Evolutionary conservation across 2,329 filamentous ascomycete genomes (phyloP), one percentile per base, ranked within the genome.

Genomic region (Aspergillus arachidicola): DNA sequence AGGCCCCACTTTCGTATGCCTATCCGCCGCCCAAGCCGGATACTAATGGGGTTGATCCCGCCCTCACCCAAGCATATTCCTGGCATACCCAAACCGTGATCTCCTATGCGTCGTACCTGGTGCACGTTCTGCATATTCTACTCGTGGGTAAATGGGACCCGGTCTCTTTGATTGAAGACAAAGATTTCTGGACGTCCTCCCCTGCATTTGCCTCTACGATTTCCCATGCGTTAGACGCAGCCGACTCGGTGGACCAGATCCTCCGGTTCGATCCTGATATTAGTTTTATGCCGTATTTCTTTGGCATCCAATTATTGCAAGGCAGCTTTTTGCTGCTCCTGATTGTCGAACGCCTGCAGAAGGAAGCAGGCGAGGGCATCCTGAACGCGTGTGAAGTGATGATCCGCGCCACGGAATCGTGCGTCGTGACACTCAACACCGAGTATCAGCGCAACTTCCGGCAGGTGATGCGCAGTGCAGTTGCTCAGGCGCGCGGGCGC

Each of bases 271-370:
- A 97, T 73, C 92, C 94, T 0, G 93, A 95, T 62, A 84, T 97
- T 57, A 94, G 94, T 77, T 96, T 96, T 78, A 97, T 97, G 92
- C 94, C 94, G 1, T 97, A 96, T 81, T 97, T 97, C 82, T 97
- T 96, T 69, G 94, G 93, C 63, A 94, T 97, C 65, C 97, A 97
- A 75, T 84, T 97, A 3, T 82, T 97, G 6, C 94, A 97, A 74
- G 94, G 93, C 6, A 96, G 92, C 45, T 96, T 97, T 76, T 80
- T 97, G 46, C 81, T 97, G 28, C 85, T 97, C 1, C 82, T 97
- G 51, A 96, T 96, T 58, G 93, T 93, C 64, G 94, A 97, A 76
- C 95, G 96, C 76, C 82, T 97, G 60, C 90, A 94, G 77, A 88
- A 88, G 23, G 92, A 96, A 75, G 93, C 92, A 1, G 93, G 90